A percentile compares a stretch with the other conserved stretches of the same genome.
Evolutionary conservation across 1,139 yeast species (phyloP).

Genomic region (Candida labiduridarum): DNA sequence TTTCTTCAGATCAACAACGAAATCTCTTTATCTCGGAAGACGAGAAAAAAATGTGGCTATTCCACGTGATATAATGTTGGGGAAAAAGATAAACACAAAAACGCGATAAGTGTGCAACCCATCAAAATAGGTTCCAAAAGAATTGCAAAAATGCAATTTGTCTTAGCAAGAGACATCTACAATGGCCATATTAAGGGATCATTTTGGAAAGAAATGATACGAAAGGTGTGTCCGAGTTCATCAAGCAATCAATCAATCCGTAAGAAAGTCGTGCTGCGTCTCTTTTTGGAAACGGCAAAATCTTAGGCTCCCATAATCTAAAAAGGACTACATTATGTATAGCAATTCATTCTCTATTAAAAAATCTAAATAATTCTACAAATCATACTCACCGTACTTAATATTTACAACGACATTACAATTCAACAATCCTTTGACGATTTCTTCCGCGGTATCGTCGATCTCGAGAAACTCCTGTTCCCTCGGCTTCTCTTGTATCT

Average conservation of each 20-base stretch:
- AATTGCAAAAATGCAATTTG: no score
- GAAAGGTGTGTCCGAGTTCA: no score
- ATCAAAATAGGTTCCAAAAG: no score
- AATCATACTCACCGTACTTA: neutral
- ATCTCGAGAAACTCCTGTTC: constrained; percentile 1
- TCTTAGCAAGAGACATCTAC: no score
- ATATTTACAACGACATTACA: constrained; percentile 15
- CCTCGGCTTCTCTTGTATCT: constrained; percentile 1
- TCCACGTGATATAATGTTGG: neutral
- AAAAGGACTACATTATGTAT: neutral
- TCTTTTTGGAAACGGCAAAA: no score
- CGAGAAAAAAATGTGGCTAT: constrained; percentile 1
- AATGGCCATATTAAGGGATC: no score
- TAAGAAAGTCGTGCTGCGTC: no score
- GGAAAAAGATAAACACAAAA: neutral
- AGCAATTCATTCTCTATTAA: neutral
- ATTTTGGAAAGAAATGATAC: no score
- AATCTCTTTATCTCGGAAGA: neutral
- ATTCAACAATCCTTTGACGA: constrained; percentile 12
- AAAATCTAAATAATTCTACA: neutral
- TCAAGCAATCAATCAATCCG: no score
- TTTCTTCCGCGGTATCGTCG: neutral
- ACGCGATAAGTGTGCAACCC: neutral
- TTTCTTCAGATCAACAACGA: neutral
- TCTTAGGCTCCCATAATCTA: no score